Conservation (phyloP, 257 asterid genomes). For the Petrea volubilis region DNA sequence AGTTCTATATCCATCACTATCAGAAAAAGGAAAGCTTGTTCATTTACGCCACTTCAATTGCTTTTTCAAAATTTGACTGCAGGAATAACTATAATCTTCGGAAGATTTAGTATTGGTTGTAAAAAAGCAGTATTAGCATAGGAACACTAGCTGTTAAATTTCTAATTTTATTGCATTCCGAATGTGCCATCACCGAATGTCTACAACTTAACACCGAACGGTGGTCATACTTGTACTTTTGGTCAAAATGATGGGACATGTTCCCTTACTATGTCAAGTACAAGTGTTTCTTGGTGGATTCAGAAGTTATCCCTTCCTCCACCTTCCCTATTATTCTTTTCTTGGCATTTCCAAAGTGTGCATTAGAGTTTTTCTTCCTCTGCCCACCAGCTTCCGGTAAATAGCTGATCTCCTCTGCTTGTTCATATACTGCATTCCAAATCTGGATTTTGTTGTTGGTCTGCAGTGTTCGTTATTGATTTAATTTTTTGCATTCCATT, state of each 20-base stretch:
- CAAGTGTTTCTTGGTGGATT: neutral
- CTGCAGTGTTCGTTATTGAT: neutral
- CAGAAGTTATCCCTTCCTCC: neutral
- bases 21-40: neutral
- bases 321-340: neutral
- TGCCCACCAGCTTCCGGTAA: constrained; percentile 9
- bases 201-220: neutral
- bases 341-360: neutral
- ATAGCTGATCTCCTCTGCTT: neutral
- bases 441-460: neutral
- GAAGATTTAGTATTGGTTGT: neutral
- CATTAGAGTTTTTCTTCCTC: neutral
- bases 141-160: neutral
- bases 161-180: neutral
- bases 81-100: neutral
- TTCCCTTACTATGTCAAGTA: neutral
- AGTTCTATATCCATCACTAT: neutral
- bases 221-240: neutral
- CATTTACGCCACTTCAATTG: neutral
- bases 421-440: neutral
- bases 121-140: neutral
- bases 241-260: neutral
- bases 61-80: neutral
- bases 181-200: neutral
- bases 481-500: neutral